A percentile compares a stretch with the other conserved stretches of the same genome.
phyloP scores from a whole-genome alignment of 2,329 filamentous ascomycete genomes.

The Claviceps monticola region DNA sequence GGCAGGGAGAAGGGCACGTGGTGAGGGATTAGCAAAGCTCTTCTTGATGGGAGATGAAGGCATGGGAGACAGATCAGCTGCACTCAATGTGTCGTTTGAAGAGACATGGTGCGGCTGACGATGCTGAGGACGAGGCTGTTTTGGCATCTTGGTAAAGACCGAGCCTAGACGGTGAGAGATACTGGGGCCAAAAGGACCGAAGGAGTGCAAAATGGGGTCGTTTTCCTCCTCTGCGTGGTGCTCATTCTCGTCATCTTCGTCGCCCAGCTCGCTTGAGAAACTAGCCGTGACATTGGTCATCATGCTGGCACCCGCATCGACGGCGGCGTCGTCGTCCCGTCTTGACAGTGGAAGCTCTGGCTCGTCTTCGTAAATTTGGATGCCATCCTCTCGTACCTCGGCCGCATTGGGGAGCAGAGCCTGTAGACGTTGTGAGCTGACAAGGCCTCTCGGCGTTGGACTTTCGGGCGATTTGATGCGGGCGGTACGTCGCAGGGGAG shows the following conservation, averaged over 20 bases:
- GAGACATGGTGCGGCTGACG: conserved; percentile 11
- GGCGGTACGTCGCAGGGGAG: conserved; percentile 40
- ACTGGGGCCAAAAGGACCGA: conserved; percentile 79
- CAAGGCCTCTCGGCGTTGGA: conserved; percentile 31
- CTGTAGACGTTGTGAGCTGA: conserved; percentile 31
- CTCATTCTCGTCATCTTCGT: conserved; percentile 51
- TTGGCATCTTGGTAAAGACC: conserved; percentile 56
- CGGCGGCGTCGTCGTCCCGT: conserved; percentile 6
- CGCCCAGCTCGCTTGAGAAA: conserved; percentile 42
- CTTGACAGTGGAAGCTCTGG: conserved; percentile 25
- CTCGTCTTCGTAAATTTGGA: conserved; percentile 64
- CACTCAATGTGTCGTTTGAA: conserved; percentile 11
- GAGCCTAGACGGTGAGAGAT: conserved; percentile 70
- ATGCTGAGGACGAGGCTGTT: conserved; percentile 19
- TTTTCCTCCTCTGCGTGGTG: conserved; percentile 85
- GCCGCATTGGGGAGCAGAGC: conserved; percentile 25
- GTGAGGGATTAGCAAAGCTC: neutral
- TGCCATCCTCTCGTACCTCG: conserved; percentile 25
- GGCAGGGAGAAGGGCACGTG: neutral
- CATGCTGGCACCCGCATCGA: conserved; percentile 29
- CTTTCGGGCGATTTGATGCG: conserved; percentile 66
- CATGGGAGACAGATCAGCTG: conserved; percentile 9
- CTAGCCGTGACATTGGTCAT: conserved; percentile 36
- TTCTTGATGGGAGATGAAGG: conserved; percentile 13
- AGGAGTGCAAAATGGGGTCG: conserved; percentile 82